Evolutionary conservation across 2,329 filamentous ascomycete species (phyloP).

Genomic region (Cladosporium sp.): DNA sequence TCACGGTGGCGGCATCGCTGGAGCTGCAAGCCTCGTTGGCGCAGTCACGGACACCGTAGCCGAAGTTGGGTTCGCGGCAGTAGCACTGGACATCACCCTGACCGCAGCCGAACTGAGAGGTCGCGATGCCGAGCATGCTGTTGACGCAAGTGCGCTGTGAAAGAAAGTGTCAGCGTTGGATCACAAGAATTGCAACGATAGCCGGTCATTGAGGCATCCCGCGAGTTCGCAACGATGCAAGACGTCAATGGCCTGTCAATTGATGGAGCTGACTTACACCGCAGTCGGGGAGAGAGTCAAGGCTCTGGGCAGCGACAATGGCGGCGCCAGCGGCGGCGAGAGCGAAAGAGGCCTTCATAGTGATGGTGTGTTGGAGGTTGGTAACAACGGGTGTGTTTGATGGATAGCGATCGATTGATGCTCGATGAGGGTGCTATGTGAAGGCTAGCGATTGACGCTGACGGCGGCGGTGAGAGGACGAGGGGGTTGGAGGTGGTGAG

Average conservation of each 20-base stretch:
- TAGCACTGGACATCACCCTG: conserved; percentile 31
- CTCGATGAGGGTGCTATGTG: not conserved
- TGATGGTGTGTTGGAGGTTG: conserved; percentile 15
- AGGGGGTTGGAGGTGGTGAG: not conserved
- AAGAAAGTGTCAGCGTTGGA: conserved; percentile 4
- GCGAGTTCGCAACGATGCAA: not conserved
- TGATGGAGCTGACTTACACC: conserved; percentile 28
- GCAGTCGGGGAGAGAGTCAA: conserved; percentile 29
- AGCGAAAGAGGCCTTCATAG: conserved; percentile 31
- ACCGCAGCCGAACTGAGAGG: conserved; percentile 27
- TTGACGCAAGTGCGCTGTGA: conserved; percentile 32
- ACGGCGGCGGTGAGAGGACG: not conserved
- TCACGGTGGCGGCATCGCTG: conserved; percentile 25
- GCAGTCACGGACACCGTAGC: conserved; percentile 37
- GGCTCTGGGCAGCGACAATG: conserved; percentile 30
- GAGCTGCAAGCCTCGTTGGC: conserved; percentile 31
- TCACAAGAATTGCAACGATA: not conserved
- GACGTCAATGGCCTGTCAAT: not conserved
- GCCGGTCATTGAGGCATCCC: not conserved
- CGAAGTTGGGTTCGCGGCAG: conserved; percentile 33
- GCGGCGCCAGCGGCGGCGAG: conserved; percentile 29
- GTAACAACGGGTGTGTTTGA: not conserved
- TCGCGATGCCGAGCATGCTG: conserved; percentile 33
- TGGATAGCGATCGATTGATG: conserved; percentile 9
- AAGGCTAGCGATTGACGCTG: not conserved